Base-by-base conservation (phyloP, 2,329 filamentous ascomycete species). In the Curvularia hawaiiensis region DNA sequence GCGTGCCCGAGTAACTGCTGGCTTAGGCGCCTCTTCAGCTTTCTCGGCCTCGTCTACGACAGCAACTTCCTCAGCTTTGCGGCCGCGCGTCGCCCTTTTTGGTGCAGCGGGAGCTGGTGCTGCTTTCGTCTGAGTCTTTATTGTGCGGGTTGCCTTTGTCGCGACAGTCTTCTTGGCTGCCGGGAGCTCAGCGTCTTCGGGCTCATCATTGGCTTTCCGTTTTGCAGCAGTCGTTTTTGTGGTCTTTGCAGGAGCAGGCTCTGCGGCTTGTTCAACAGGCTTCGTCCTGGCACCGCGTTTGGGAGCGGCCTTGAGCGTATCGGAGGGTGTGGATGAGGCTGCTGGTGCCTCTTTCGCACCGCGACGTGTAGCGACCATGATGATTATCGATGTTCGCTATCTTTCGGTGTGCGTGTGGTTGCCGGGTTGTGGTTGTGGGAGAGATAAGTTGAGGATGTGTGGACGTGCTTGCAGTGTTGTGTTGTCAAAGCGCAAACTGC, bases 331-430 rank as follows among this genome's bases (percentile, higher is more conserved):
- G 59, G 67, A 60, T 33, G 61, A 53, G 33, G 51, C 63, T 62
- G 67, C 66, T 31, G 68, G 57, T 58, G 68, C 61, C 26, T 63
- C 60, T 47, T 68, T 67, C 48, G 65, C 64, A 63, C 66, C 67
- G 53, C 69, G 68, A 61, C 71, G 71, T 58, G 71, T 73, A 57
- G 68, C 65, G 61, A 72, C 71, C 71, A 73, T 73, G 39, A 41
- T 69, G 62, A 57, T 6, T 53, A 54, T 60, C 56, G 33, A 64
- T 59, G 56, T 56, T 62, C 58, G 63, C 53, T 53, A 49, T 53
- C 50, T 61, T 59, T 53, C 62, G 31, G 50, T 60, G 44, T 53
- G 45, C 40, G 22, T 58, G 41, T 54, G 51, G 51, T 54, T 35
- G 51, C 54, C 33, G 51, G 46, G 22, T 26, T 50, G 46, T 24